These are phyloP conservation scores for Apostasia ramifera DNA, from an alignment of 106 monocot species.

Conservation along the genomic window DNA sequence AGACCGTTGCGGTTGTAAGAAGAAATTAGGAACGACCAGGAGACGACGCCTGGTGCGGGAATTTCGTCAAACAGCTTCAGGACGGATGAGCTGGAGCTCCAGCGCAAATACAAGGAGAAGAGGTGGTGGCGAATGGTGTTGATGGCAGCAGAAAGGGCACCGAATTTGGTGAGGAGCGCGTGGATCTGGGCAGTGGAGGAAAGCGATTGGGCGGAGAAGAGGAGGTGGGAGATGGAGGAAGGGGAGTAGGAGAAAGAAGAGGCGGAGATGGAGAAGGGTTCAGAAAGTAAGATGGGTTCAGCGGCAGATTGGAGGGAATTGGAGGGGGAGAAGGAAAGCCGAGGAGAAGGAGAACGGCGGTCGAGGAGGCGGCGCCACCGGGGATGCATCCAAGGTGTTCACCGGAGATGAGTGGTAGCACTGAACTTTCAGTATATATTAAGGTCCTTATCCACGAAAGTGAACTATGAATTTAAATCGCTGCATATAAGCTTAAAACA, in stretches of 20 bases:
- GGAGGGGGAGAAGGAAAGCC: not conserved
- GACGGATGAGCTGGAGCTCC: conserved; percentile 22
- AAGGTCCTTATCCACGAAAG: too few relatives aligned
- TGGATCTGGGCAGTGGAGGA: conserved; percentile 24
- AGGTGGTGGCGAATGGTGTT: conserved; percentile 37
- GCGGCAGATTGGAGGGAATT: not conserved
- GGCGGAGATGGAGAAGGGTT: not conserved
- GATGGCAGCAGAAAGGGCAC: conserved; percentile 18
- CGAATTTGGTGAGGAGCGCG: conserved; percentile 39
- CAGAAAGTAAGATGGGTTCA: not conserved
- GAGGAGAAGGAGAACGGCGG: not conserved
- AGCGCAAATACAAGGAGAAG: conserved; percentile 40
- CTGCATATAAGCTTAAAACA: too few relatives aligned
- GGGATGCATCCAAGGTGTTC: not conserved
- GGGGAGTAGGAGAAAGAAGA: not conserved
- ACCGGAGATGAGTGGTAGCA: too few relatives aligned
- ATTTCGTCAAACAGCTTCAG: conserved; percentile 76
- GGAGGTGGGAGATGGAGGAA: conserved; percentile 9
- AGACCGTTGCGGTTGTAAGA: conserved; percentile 38
- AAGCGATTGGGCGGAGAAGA: conserved; percentile 18
- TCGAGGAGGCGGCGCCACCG: not conserved
- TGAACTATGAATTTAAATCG: too few relatives aligned
- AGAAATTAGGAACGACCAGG: conserved; percentile 62
- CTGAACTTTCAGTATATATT: too few relatives aligned
- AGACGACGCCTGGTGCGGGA: conserved; percentile 41